phyloP scores from a whole-genome alignment of 352 stramenopile species.

The Pythium aphanidermatum region DNA sequence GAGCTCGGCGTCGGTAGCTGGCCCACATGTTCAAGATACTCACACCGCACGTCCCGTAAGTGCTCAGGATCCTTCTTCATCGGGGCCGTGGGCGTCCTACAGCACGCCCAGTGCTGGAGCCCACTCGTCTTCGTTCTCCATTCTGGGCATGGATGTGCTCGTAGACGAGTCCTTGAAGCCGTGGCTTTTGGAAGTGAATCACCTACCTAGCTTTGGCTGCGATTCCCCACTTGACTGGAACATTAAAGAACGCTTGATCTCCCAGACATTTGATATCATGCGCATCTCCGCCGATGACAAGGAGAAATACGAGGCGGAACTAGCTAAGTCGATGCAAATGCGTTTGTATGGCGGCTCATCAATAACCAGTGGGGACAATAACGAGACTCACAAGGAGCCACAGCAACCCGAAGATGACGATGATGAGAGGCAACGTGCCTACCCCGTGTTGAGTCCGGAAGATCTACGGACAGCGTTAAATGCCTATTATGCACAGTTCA shows the following conservation, averaged over 20 bases:
- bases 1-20: slow-evolving; percentile 25
- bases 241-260: slow-evolving; percentile 94
- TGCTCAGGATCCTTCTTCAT: slow-evolving; percentile 20
- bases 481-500: slow-evolving; percentile 54
- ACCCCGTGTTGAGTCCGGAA: slow-evolving; percentile 21
- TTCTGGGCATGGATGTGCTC: slow-evolving; percentile 96
- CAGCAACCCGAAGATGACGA: slow-evolving; percentile 8
- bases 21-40: background rate
- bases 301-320: slow-evolving; percentile 58
- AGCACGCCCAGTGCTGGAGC: slow-evolving; percentile 15
- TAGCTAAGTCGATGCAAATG: slow-evolving; percentile 50
- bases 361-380: slow-evolving; percentile 13
- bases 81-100: slow-evolving; percentile 6
- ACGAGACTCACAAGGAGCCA: slow-evolving; percentile 7
- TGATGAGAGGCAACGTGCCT: background rate
- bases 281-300: slow-evolving; percentile 78
- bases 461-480: slow-evolving; percentile 37
- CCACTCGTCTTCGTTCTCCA: slow-evolving; percentile 78
- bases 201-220: slow-evolving; percentile 93
- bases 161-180: slow-evolving; percentile 93
- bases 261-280: slow-evolving; percentile 88
- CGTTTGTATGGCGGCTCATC: slow-evolving; percentile 48
- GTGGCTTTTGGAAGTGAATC: slow-evolving; percentile 97
- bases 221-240: slow-evolving; percentile 93
- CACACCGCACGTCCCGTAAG: slow-evolving; percentile 7